A percentile compares a stretch with the other conserved stretches of the same genome.
Conservation (phyloP, 352 stramenopile genomes). For the Globisporangium viniferum region DNA sequence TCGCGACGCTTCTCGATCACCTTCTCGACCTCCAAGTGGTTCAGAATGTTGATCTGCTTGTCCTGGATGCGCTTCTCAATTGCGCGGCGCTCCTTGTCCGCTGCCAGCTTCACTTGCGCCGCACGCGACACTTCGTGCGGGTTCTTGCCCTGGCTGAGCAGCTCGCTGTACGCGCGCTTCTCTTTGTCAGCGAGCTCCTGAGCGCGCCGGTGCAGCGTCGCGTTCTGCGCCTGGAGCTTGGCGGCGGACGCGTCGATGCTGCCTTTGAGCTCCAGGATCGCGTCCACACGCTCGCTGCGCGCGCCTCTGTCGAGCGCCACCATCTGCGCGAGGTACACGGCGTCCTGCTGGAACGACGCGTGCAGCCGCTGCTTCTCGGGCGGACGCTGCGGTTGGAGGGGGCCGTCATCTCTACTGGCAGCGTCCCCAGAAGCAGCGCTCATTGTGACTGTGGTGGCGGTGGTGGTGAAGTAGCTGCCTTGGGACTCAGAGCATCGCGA, state of each 20-base stretch:
- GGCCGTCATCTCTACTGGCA: background rate
- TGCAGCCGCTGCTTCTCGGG: conserved; percentile 45
- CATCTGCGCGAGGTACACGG: conserved; percentile 47
- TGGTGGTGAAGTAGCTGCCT: background rate
- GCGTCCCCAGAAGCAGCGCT: background rate
- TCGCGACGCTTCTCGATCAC: conserved; percentile 32
- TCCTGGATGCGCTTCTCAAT: conserved; percentile 54
- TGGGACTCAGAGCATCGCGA: background rate
- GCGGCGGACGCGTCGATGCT: conserved; percentile 48
- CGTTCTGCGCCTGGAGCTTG: conserved; percentile 45
- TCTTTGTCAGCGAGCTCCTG: conserved; percentile 31
- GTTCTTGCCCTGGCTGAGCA: conserved; percentile 70
- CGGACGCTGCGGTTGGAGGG: conserved; percentile 13
- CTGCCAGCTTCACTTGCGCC: conserved; percentile 35
- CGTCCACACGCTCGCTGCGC: conserved; percentile 37
- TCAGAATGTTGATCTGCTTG: conserved; percentile 49
- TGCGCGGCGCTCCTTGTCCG: conserved; percentile 29
- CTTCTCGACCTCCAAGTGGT: conserved; percentile 52
- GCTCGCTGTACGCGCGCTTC: conserved; percentile 37
- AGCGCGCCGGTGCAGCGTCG: conserved; percentile 23
- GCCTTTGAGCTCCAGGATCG: conserved; percentile 56
- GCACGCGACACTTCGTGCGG: conserved; percentile 69
- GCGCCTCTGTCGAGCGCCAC: conserved; percentile 25
- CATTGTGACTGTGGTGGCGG: background rate
- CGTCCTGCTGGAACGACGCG: conserved; percentile 43